Conservation (phyloP, 345 rosid genomes). For the Durio zibethinus region DNA sequence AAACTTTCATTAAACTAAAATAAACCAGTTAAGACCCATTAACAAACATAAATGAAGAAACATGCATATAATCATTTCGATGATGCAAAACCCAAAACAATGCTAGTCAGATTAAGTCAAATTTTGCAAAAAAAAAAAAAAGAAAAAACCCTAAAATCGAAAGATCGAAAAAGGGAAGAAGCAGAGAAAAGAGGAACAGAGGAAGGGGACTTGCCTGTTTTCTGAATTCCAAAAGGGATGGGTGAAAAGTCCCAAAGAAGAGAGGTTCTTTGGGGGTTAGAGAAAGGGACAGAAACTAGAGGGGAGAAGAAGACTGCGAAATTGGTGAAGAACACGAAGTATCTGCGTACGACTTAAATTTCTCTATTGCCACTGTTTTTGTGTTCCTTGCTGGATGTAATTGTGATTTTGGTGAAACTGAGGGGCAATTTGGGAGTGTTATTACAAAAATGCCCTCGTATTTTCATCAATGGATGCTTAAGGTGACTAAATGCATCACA, state of each 20-base stretch:
- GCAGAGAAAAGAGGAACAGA: background rate
- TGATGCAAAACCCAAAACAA: background rate
- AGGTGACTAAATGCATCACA: no score
- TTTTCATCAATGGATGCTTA: background rate
- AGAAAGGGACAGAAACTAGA: background rate
- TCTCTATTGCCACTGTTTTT: constrained; percentile 9
- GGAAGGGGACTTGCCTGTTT: constrained; percentile 12
- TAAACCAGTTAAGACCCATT: background rate
- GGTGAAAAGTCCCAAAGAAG: background rate
- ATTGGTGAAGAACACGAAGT: background rate
- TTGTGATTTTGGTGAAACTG: constrained; percentile 2
- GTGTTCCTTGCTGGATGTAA: background rate
- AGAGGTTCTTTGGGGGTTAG: background rate
- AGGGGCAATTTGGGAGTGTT: background rate
- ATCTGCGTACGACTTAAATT: background rate
- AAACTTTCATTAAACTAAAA: background rate
- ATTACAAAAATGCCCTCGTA: background rate
- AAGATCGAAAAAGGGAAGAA: background rate
- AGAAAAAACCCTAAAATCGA: background rate
- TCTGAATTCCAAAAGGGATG: background rate
- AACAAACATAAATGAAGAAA: background rate
- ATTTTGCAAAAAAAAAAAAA: background rate
- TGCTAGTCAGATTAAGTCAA: background rate
- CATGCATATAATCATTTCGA: background rate
- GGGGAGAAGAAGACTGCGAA: background rate